Conservation (phyloP, 2,329 filamentous ascomycete genomes). For the Cladosporium colombiae region DNA sequence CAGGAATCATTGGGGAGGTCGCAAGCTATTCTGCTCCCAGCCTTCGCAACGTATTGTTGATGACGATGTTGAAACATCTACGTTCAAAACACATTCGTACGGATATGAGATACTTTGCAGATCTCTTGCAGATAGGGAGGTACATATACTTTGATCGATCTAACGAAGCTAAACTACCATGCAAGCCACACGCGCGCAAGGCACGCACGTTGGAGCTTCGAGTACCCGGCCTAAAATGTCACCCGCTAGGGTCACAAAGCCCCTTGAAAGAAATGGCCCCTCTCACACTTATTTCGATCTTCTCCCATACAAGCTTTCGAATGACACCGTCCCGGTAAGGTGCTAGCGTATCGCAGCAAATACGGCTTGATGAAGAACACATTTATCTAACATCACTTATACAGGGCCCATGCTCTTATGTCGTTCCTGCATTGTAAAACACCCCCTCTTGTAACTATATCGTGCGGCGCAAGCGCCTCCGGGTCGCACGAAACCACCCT, state of each 20-base stretch:
- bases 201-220: background rate
- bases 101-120: background rate
- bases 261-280: background rate
- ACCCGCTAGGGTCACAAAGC: background rate
- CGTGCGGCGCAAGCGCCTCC: background rate
- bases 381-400: background rate
- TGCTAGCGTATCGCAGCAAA: background rate
- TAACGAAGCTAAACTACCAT: background rate
- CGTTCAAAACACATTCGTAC: background rate
- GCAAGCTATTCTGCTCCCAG: too few species aligned
- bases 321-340: background rate
- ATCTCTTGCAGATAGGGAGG: background rate
- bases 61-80: background rate
- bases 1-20: too few species aligned
- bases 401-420: background rate
- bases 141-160: background rate
- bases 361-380: background rate
- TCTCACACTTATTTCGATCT: background rate
- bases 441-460: background rate
- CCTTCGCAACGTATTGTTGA: background rate
- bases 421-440: background rate
- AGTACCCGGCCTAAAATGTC: background rate
- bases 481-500: background rate
- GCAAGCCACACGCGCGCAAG: background rate
- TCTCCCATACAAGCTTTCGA: background rate